phyloP scores from a whole-genome alignment of 441 rosid genomes.

The Pelargonium cotyledonis region DNA sequence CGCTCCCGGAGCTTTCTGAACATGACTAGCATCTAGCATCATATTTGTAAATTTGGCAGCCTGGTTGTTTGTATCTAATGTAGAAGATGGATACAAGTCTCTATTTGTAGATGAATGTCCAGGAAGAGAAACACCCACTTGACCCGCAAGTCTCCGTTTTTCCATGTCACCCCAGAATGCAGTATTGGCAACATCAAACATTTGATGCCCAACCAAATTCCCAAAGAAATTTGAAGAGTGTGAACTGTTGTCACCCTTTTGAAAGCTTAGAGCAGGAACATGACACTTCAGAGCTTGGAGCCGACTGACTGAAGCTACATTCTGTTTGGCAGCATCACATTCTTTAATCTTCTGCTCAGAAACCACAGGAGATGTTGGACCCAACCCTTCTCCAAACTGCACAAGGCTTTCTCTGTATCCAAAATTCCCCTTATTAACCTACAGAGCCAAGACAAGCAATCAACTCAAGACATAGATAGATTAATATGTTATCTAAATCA shows the following conservation, averaged over 20 bases:
- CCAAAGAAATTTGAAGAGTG: conserved; percentile 14
- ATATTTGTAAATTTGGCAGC: too few species aligned
- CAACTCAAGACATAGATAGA: conserved; percentile 11
- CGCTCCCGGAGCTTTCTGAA: too few species aligned
- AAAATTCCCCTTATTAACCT: conserved; percentile 23
- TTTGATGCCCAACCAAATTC: conserved; percentile 7
- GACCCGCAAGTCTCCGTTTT: too few species aligned
- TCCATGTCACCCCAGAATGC: neutral
- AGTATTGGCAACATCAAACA: conserved; percentile 13
- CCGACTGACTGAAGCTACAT: conserved; percentile 9
- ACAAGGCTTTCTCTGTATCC: conserved; percentile 28
- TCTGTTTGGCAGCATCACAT: conserved; percentile 16
- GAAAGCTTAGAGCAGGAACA: conserved; percentile 12
- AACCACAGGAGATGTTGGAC: conserved; percentile 35
- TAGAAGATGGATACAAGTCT: neutral
- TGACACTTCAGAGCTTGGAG: conserved; percentile 13
- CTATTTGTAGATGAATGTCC: conserved; percentile 11
- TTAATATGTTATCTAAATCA: neutral
- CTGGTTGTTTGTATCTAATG: too few species aligned
- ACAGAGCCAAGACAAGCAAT: conserved; percentile 16
- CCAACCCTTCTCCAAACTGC: conserved; percentile 31
- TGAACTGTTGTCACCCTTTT: conserved; percentile 12
- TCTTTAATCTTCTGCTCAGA: conserved; percentile 28
- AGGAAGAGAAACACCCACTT: neutral
- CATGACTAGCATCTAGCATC: too few species aligned